Base-by-base conservation (phyloP, 305 asterid species). In the Coffea humblotiana region DNA sequence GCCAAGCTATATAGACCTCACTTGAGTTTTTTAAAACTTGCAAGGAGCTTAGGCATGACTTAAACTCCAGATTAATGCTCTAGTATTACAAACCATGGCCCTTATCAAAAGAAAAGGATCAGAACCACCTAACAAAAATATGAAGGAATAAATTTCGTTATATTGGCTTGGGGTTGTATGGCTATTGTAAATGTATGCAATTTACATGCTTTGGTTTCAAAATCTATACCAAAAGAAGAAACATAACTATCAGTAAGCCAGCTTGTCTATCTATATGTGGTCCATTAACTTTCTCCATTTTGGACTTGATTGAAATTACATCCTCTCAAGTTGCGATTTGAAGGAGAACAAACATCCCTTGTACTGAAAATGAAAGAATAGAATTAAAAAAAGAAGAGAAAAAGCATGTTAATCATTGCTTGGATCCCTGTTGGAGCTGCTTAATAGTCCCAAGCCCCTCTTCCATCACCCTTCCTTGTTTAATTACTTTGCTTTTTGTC, bases 51-150 rank as follows among this genome's bases (percentile, higher is more conserved):
- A 16, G 43, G 66, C 60, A 29, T 37, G 76, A 71, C 6, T 25
- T 63, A 37, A n/a, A 49, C 60, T 56, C 70, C 58, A 54, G 23
- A 54, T 54, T 76, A 47, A 76, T 16, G 72, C 21, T 77, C 23
- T 23, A 64, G 48, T n/a, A 8, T 35, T 63, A 43, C n/a, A 7
- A 7, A 18, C 8, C 40, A 3, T 29, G 25, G 6, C 70, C 37
- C 0, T 78, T 21, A 51, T 45, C 43, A 10, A 40, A 70, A 37
- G 69, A n/a, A 27, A 70, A 21, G 61, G 47, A 58, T 12, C 14
- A 3, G 48, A 43, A 58, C 8, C 45, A 18, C 23, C 18, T 19
- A 47, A 32, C 29, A 64, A 66, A 13, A 35, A 32, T 8, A 32
- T 29, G 45, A 32, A 14, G 45, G 12, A 14, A 66, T 13, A 14